phyloP scores from a whole-genome alignment of 495 filamentous ascomycete species.

The Penicillium coffeae region DNA sequence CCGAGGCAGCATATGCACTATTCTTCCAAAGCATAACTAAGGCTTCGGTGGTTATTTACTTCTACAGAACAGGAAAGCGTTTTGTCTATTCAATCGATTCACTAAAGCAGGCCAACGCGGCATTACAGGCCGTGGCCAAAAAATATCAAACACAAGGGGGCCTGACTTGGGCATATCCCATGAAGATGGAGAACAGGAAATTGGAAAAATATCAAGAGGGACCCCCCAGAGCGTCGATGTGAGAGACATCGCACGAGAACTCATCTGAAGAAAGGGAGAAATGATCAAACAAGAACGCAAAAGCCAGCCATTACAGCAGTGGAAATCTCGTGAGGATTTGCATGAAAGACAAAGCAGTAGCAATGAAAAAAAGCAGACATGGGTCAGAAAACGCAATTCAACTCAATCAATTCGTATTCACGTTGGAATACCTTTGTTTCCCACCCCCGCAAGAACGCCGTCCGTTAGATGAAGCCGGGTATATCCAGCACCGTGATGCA shows the following conservation, averaged over 20 bases:
- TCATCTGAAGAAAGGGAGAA: neutral
- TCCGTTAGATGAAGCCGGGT: slow-evolving; percentile 49
- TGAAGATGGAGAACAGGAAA: neutral
- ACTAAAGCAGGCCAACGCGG: slow-evolving; percentile 2
- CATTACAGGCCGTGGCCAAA: slow-evolving; percentile 2
- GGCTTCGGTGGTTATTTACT: too few species aligned
- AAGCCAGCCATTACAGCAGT: slow-evolving; percentile 29
- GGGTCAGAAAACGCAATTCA: slow-evolving; percentile 12
- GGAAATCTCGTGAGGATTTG: slow-evolving; percentile 11
- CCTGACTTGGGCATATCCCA: neutral
- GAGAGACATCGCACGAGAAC: neutral
- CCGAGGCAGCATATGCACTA: too few species aligned
- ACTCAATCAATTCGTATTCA: slow-evolving; percentile 28
- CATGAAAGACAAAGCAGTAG: neutral
- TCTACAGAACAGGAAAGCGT: too few species aligned
- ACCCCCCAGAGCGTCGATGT: neutral
- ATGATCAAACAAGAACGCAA: slow-evolving; percentile 11
- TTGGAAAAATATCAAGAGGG: neutral
- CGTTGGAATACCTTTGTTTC: slow-evolving; percentile 25
- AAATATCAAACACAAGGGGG: slow-evolving; percentile 6
- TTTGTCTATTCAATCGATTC: slow-evolving; percentile 23
- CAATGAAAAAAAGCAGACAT: slow-evolving; percentile 8
- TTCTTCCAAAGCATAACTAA: too few species aligned
- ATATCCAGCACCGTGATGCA: slow-evolving; percentile 55
- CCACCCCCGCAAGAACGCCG: slow-evolving; percentile 37